Base-by-base conservation (phyloP, 495 filamentous ascomycete species). In the Tuber calosporum region DNA sequence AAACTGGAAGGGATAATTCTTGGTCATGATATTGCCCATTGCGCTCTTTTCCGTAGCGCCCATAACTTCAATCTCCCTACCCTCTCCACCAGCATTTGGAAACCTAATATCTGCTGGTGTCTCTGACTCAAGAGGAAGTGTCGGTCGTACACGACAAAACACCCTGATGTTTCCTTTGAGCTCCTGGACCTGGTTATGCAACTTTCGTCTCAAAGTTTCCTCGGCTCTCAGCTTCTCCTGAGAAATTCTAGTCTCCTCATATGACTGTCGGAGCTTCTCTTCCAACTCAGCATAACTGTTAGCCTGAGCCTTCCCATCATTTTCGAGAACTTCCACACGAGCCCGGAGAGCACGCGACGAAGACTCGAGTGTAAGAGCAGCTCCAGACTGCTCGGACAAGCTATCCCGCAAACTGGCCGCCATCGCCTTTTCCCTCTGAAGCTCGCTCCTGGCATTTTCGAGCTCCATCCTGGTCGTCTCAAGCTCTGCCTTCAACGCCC, bases 151-250 rank as follows among this genome's bases (percentile, higher is more conserved):
- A 79, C 95, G 89, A 82, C 94, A 97, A 87, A 98, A 98, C 53
- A 99, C 95, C 15, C 95, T 91, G 77, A 99, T 99, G 78, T 99
- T 99, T 72, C 95, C 95, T 83, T 97, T 97, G n/a, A 99, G 87
- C 77, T 99, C 96, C 81, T 98, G 94, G 45, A 98, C 93, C 82
- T 97, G 94, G 81, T 98, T 97, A 84, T 97, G 96, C 15, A 99
- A 88, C 78, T 95, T 94, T 48, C 96, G 89, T 39, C 95, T 88
- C 36, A 97, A 84, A 1, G 92, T 96, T 82, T 99, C 95, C 82
- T 99, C 95, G 72, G 88, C 90, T 69, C 95, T 90, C 40, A 99
- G 84, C 80, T 94, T 97, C 72, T 92, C 90, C 69, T 92, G 89
- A 4, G 90, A 88, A 62, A 87, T 85, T 40, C 89, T 87, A 5